phyloP scores from a whole-genome alignment of 441 rosid genomes.

The Croton laevigatus region DNA sequence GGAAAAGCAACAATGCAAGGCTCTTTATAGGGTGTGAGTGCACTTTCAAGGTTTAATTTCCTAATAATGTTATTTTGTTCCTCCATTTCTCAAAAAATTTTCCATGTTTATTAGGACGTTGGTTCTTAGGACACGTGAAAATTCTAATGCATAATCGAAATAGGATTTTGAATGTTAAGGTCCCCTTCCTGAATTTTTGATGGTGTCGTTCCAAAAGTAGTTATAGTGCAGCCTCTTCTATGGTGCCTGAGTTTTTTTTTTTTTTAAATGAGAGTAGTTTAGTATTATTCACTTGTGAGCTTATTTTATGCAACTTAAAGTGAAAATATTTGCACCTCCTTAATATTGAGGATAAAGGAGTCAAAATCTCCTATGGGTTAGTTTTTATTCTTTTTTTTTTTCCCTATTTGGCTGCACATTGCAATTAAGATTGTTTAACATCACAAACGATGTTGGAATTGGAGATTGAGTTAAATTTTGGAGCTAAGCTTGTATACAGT shows the following conservation, averaged over 20 bases:
- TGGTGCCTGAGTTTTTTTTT: too few relatives aligned
- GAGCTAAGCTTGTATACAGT: background rate
- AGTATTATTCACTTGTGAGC: too few relatives aligned
- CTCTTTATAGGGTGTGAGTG: conserved; percentile 99
- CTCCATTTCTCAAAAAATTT: background rate
- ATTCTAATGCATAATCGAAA: background rate
- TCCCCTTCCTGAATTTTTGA: background rate
- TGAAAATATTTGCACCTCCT: too few relatives aligned
- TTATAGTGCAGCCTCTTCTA: too few relatives aligned
- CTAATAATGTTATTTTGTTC: background rate
- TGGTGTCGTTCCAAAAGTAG: background rate
- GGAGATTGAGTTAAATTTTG: background rate
- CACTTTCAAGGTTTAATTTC: conserved; percentile 28
- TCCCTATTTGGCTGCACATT: background rate
- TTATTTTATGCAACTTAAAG: too few relatives aligned
- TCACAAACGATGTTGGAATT: background rate
- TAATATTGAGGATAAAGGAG: too few relatives aligned
- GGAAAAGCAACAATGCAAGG: conserved; percentile 93
- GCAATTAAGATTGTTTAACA: background rate
- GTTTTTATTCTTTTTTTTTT: background rate
- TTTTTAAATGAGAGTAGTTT: too few relatives aligned
- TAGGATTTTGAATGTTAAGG: background rate
- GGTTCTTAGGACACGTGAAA: background rate
- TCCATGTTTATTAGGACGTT: background rate
- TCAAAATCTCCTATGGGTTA: too few relatives aligned